Base-by-base conservation (phyloP, 257 asterid genomes). In the Linderniella brevidens region DNA sequence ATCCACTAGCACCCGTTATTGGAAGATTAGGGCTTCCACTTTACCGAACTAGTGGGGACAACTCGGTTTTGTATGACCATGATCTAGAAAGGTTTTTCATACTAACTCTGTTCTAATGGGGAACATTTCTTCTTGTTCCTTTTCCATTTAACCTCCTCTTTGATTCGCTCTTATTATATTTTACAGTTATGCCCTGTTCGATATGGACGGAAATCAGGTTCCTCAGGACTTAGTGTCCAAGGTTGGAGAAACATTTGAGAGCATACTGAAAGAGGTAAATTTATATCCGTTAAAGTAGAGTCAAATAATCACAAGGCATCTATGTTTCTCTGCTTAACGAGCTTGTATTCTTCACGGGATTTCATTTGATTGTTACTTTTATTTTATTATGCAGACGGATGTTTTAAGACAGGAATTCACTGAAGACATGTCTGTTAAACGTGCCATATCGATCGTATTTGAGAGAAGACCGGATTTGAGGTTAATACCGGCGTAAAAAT, bases 41-140 rank as follows among this genome's bases (percentile, higher is more conserved):
- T 41, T 90, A 90, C 54, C 94, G 98, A 8, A 90, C 98, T 6
- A 85, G 98, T 35, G 98, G 92, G 37, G 96, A 90, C 68, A 90
- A 90, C 68, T 84, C 98, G 2, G 98, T 90, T 64, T 62, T 90
- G 56, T 90, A 90, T 37, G 98, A 90, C 76, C 98, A 90, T 71
- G 96, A 90, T 60, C 64, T 90, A 52, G 98, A 90, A 75, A 90
- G 94, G 98, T 90, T 56, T 41, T 35, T n/a, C n/a, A n/a, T 50
- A 42, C 52, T 36, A 51, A 51, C 1, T 13, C 64, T 35, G 13
- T 50, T 11, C 35, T 16, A 2, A 25, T 25, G 6, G 32, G 32
- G 32, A 25, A 25, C 14, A 32, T 53, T 49, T 39, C 18, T 16
- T 47, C 41, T 9, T 35, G 12, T 0, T 47, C 37, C 29, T 40